Percentiles rank a stretch among this genome's conserved stretches.
These are phyloP conservation scores for Plenodomus biglobosus DNA, from an alignment of 2,329 filamentous ascomycete genomes.

Conservation along the genomic window DNA sequence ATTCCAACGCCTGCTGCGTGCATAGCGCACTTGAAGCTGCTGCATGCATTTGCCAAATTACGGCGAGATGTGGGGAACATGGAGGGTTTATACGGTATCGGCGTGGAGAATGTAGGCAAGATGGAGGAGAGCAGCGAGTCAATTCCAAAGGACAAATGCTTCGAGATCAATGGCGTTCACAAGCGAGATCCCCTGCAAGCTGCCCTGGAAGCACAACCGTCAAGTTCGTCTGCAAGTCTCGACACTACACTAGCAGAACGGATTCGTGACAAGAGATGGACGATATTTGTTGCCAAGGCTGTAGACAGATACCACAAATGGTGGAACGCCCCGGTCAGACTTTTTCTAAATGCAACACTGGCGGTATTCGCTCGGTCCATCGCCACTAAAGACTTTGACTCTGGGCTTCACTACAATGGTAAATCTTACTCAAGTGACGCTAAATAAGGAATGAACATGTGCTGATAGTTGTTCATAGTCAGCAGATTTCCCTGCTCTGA, in stretches of 20 bases:
- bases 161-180: slow-evolving; percentile 16
- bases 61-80: slow-evolving; percentile 67
- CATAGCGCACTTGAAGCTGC: slow-evolving; percentile 72
- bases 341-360: neutral
- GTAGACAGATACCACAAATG: slow-evolving; percentile 68
- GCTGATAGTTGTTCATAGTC: neutral
- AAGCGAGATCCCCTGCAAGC: slow-evolving; percentile 17
- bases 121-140: slow-evolving; percentile 25
- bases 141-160: neutral
- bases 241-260: slow-evolving; percentile 47
- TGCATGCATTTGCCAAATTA: slow-evolving; percentile 67
- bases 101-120: slow-evolving; percentile 2
- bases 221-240: neutral
- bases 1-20: slow-evolving; percentile 59
- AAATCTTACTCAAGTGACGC: neutral
- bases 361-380: neutral
- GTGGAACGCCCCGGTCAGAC: slow-evolving; percentile 52
- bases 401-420: neutral
- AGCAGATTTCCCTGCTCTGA: slow-evolving; percentile 11
- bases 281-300: slow-evolving; percentile 67
- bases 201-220: neutral
- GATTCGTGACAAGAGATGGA: slow-evolving; percentile 73
- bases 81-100: slow-evolving; percentile 67
- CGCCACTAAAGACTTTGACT: neutral
- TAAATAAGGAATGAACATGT: neutral